Evolutionary conservation across 2,329 filamentous ascomycete genomes (phyloP), one percentile per base, ranked within the genome.

Genomic region (Trichoderma citrinoviride): DNA sequence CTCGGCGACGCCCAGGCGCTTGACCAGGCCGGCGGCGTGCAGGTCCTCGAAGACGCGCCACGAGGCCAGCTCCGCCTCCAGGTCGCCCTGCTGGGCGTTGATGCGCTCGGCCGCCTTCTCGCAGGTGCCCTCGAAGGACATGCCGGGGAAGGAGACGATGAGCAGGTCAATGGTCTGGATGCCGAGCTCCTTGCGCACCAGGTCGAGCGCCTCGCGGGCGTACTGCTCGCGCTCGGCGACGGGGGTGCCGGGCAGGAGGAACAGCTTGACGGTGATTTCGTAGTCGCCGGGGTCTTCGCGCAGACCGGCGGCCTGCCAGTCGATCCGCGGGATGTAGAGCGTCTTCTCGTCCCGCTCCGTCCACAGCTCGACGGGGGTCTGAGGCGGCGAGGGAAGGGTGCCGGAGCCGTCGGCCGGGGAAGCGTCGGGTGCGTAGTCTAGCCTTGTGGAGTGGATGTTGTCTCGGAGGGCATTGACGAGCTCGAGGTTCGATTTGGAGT

Each of bases 251-350:
- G 92, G 90, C 29, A 98, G 84, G 77, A 95, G 96, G 81, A 99
- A 99, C 23, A 99, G 80, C 79, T 99, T 99, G 67, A 95, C 89
- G 0, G 94, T 97, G 73, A 97, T 93, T 74, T 97, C 93, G 80
- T 99, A 99, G 70, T 93, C 88, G 66, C 85, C 82, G 27, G 90
- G 83, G 70, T 96, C 93, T 74, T 99, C 95, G 37, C 87, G 83
- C 52, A 99, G 81, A 0, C 90, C 90, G 4, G 86, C 87, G 33
- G 85, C 79, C 14, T 85, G 81, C 82, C 90, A 91, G 76, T 92
- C 87, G 74, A 94, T 87, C 46, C 89, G 85, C 53, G 94, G 94
- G 46, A 97, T 85, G 74, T 90, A 94, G 52, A 94, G 82, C 5
- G 83, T 82, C 55, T 81, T 80, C 46, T 80, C 82, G 52, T 87